Percentiles rank a stretch among this genome's conserved stretches.
Evolutionary conservation across 768 basidiomycete genomes (phyloP).

Genomic region (Lentinula raphanica): DNA sequence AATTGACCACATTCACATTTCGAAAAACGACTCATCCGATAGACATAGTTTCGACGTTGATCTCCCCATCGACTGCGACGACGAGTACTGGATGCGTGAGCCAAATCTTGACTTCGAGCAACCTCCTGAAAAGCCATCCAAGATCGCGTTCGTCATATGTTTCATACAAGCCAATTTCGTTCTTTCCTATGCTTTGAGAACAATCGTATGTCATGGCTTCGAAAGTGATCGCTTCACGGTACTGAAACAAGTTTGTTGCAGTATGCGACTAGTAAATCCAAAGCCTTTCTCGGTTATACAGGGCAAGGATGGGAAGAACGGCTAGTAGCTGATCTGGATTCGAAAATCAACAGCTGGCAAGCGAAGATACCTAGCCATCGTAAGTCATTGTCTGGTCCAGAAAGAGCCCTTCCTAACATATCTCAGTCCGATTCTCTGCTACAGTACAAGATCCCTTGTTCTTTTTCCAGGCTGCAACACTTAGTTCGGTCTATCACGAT

Average conservation of each 20-base stretch:
- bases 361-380: constrained; percentile 59
- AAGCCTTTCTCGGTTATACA: not conserved
- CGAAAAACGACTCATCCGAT: not conserved
- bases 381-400: constrained; percentile 7
- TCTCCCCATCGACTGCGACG: constrained; percentile 2
- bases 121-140: constrained; percentile 5
- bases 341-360: constrained; percentile 71
- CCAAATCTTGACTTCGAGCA: not conserved
- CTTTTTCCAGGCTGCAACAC: constrained; percentile 45
- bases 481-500: constrained; percentile 27
- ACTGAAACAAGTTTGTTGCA: constrained; percentile 18
- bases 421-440: not conserved
- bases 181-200: not conserved
- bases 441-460: constrained; percentile 24
- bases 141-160: not conserved
- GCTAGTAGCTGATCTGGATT: constrained; percentile 70
- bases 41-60: constrained; percentile 6
- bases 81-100: constrained; percentile 1
- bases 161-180: not conserved
- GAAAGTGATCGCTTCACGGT: constrained; percentile 7
- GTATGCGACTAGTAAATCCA: constrained; percentile 10
- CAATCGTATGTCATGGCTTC: constrained; percentile 13
- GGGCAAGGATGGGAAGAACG: constrained; percentile 23
- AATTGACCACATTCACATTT: not conserved
- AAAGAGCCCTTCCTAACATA: too few species aligned